Base-by-base conservation (phyloP, 805 yeast genomes). In the Candida insectorum region DNA sequence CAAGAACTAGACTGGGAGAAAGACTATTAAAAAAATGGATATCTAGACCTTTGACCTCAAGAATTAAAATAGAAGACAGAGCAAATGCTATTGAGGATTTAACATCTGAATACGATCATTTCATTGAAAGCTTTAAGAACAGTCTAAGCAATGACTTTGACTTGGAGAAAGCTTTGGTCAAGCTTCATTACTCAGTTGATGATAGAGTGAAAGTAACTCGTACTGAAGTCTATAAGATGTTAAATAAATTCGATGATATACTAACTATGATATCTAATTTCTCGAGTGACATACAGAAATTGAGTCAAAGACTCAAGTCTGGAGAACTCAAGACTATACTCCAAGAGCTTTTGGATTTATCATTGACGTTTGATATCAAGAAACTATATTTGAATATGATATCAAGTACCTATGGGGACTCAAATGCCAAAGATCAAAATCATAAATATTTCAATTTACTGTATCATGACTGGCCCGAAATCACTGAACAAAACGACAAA, bases 1-100 rank as follows among this genome's bases (percentile, higher is more conserved):
- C 97, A 0, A 60, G 76, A 21, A 85, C 97, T 0, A 66, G 71
- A 18, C 82, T 81, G 55, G 98, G 98, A 0, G 71, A 67, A 28
- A 58, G 96, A 34, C 47, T 76, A 38, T 54, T 93, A 10, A 65
- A 69, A 18, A 62, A 72, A 24, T 93, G 98, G 98, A 59, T 89
- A 0, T 66, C 77, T 1, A 65, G 71, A 39, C 98, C 98, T 1
- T 64, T 89, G 15, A 57, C 75, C 0, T 68, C 77, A 26, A 60
- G 66, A 19, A 65, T 59, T 1, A 59, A 60, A 6, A 82, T 93
- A 2, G 68, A 72, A 35, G 65, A 68, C n/a, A 68, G 98, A 16
- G 59, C 73, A 0, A 73, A 73, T 25, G 87, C 95, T 0, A 70
- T 66, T 6, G 58, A 44, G 3, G 61, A 56, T 31, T 40, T 66